Percentiles rank a stretch among this genome's conserved stretches.
These are phyloP conservation scores for Colletotrichum liriopes DNA, from an alignment of 2,329 filamentous ascomycete species.

Conservation along the genomic window DNA sequence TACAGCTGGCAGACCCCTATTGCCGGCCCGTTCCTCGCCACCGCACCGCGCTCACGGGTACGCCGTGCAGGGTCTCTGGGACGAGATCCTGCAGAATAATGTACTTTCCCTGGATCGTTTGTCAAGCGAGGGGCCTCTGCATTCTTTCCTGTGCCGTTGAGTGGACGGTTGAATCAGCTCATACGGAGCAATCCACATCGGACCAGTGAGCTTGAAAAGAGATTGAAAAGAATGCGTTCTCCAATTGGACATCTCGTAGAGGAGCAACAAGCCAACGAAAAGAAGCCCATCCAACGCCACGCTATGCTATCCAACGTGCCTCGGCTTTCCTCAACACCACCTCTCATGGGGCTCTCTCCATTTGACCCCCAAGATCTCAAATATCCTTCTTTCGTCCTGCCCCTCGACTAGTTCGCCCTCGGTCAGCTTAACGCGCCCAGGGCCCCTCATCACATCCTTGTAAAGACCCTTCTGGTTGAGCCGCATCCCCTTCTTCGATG, in stretches of 20 bases:
- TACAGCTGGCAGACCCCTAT: slow-evolving; percentile 37
- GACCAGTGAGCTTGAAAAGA: not conserved
- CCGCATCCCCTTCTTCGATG: slow-evolving; percentile 85
- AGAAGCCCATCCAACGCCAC: slow-evolving; percentile 24
- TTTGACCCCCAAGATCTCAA: slow-evolving; percentile 85
- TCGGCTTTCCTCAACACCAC: slow-evolving; percentile 70
- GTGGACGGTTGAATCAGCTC: not conserved
- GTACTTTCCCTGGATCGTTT: too few species aligned
- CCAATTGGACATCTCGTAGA: not conserved
- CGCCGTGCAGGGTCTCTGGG: not conserved
- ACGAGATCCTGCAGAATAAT: slow-evolving; percentile 2
- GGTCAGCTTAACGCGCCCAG: slow-evolving; percentile 71
- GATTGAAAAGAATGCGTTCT: not conserved
- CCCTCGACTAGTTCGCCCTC: slow-evolving; percentile 83
- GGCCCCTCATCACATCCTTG: slow-evolving; percentile 76
- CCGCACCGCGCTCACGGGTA: not conserved
- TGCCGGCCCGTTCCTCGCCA: slow-evolving; percentile 37
- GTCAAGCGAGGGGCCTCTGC: not conserved
- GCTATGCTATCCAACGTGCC: slow-evolving; percentile 19
- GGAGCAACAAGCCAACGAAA: not conserved
- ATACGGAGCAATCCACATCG: not conserved
- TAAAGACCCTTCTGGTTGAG: slow-evolving; percentile 89
- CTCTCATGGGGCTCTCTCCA: slow-evolving; percentile 86
- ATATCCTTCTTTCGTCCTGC: slow-evolving; percentile 83
- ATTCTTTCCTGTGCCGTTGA: too few species aligned